Conservation (phyloP, 208 protist genomes). For the Wallacemonas rigidus region DNA sequence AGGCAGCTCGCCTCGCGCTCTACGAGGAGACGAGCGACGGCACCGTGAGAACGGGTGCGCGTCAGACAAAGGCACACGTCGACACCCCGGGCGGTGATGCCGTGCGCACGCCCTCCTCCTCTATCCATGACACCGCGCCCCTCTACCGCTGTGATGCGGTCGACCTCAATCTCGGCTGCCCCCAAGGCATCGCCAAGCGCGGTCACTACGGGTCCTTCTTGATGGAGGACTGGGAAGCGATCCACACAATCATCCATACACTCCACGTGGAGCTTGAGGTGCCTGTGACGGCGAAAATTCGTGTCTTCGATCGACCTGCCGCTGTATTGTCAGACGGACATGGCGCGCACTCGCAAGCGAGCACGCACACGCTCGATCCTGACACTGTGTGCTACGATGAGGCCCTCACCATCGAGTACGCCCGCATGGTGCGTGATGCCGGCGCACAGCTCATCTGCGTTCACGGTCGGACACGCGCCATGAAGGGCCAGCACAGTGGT, state of each 20-base stretch:
- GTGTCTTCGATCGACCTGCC: conserved; percentile 69
- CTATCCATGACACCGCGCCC: background rate
- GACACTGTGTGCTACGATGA: conserved; percentile 45
- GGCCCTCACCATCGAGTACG: conserved; percentile 84
- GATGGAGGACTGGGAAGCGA: conserved; percentile 85
- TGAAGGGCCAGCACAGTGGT: conserved; percentile 77
- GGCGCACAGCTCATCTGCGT: conserved; percentile 82
- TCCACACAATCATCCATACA: conserved; percentile 84
- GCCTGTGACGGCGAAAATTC: conserved; percentile 93
- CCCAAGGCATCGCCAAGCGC: conserved; percentile 91
- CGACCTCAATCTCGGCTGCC: conserved; percentile 92
- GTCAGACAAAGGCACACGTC: too few relatives aligned
- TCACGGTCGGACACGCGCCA: conserved; percentile 85
- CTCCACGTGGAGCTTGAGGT: conserved; percentile 84
- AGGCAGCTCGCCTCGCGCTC: conserved; percentile 59
- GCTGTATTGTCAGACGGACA: background rate
- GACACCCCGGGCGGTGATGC: too few relatives aligned
- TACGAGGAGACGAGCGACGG: background rate
- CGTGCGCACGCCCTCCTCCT: too few relatives aligned
- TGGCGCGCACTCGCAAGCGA: background rate
- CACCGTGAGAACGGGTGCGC: too few relatives aligned
- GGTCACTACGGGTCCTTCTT: conserved; percentile 93
- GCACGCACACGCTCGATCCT: background rate
- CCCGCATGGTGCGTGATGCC: conserved; percentile 80
- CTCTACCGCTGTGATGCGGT: conserved; percentile 82